A percentile compares a stretch with the other conserved stretches of the same genome.
Evolutionary conservation across 257 asterid genomes (phyloP).

Genomic region (Solanum lycopersicoides): DNA sequence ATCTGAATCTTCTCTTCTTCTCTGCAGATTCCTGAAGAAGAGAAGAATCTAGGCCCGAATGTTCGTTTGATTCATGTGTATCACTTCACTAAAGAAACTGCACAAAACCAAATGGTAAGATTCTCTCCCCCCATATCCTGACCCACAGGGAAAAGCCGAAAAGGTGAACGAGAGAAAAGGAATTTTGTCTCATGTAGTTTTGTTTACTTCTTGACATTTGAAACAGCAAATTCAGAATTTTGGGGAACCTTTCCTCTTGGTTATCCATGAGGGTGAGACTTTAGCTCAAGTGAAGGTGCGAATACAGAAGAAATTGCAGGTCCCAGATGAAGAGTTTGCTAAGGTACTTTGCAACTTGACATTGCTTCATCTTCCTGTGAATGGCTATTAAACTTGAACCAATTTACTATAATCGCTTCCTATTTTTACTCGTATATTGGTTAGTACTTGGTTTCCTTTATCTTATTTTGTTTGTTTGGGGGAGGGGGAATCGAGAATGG

Average conservation of each 20-base stretch:
- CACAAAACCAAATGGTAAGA: slow-evolving; percentile 47
- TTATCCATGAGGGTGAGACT: slow-evolving; percentile 34
- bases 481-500: not conserved
- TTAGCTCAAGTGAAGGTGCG: slow-evolving; percentile 36
- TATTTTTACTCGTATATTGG: not conserved
- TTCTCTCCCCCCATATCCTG: not conserved
- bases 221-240: slow-evolving; percentile 45
- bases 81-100: slow-evolving; percentile 39
- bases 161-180: not conserved
- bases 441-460: not conserved
- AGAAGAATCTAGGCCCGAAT: slow-evolving; percentile 23
- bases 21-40: slow-evolving; percentile 42
- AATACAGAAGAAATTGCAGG: slow-evolving; percentile 38
- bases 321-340: slow-evolving; percentile 50
- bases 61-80: slow-evolving; percentile 53
- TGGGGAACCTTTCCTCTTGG: slow-evolving; percentile 51
- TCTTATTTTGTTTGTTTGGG: not conserved
- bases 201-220: not conserved
- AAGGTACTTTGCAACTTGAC: slow-evolving; percentile 12
- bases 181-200: not conserved
- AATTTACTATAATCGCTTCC: not conserved
- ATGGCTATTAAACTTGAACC: not conserved
- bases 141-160: not conserved
- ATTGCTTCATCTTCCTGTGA: not conserved
- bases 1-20: not conserved